A percentile compares a stretch with the other conserved stretches of the same genome.
Evolutionary conservation across 495 filamentous ascomycete species (phyloP).

Genomic region (Aspergillus asperescens): DNA sequence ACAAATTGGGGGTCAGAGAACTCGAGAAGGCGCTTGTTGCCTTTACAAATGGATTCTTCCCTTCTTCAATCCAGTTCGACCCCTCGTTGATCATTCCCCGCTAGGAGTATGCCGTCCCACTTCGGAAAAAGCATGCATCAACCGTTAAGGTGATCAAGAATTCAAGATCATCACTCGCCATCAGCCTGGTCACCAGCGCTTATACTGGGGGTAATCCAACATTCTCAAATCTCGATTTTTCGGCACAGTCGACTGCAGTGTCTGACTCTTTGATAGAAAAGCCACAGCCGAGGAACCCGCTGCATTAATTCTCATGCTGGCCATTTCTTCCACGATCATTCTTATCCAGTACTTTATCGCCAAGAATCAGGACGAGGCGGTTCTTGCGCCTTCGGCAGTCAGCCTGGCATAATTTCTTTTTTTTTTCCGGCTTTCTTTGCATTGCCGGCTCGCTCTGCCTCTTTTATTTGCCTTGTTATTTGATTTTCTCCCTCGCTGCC

Average conservation of each 20-base stretch:
- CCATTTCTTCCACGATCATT: conserved; percentile 3
- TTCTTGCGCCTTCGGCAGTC: conserved; percentile 16
- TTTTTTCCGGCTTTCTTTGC: not conserved
- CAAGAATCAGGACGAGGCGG: conserved; percentile 11
- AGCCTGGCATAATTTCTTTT: conserved; percentile 2
- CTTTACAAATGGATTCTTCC: not conserved
- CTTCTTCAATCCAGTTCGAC: not conserved
- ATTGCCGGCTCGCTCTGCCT: not conserved
- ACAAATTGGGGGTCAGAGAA: not conserved
- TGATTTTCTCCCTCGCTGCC: not conserved
- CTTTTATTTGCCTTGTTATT: conserved; percentile 4
- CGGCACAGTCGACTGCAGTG: too few relatives aligned
- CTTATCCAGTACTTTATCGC: not conserved
- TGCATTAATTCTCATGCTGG: not conserved
- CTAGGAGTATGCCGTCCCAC: conserved; percentile 10
- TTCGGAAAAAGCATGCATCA: conserved; percentile 10
- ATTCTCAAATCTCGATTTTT: not conserved
- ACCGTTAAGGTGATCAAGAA: not conserved
- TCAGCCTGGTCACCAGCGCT: conserved; percentile 1
- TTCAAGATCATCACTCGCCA: not conserved
- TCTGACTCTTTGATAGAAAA: not conserved
- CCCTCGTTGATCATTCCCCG: not conserved
- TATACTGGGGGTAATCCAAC: not conserved
- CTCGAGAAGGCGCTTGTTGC: not conserved
- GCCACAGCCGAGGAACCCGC: not conserved